These are phyloP conservation scores for Sechiopsis laciniata DNA, from an alignment of 306 rosid species.

Conservation along the genomic window DNA sequence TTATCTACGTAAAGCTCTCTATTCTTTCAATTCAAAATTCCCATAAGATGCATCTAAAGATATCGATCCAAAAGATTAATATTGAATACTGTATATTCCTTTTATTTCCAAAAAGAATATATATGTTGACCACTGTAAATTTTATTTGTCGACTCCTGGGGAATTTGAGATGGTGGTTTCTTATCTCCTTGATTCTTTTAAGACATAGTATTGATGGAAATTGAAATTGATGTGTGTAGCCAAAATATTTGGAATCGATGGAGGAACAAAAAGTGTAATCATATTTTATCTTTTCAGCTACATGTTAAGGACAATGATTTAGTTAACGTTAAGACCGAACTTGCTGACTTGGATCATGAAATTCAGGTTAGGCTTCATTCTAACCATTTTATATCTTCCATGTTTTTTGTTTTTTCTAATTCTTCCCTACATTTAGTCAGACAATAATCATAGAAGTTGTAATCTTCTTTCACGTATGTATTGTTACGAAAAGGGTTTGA, in stretches of 20 bases:
- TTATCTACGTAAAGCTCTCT: background rate
- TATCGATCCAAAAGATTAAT: background rate
- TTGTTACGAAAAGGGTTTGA: constrained; percentile 48
- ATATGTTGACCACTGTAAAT: background rate
- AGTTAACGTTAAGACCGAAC: constrained; percentile 68
- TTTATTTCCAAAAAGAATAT: too few species aligned
- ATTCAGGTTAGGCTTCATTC: constrained; percentile 54
- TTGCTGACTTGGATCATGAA: constrained; percentile 70
- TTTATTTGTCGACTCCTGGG: background rate
- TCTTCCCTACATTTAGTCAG: background rate
- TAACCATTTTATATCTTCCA: constrained; percentile 3
- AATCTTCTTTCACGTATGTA: constrained; percentile 1
- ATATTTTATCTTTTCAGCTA: constrained; percentile 45
- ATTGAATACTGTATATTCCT: too few species aligned
- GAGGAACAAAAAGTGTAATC: constrained; percentile 1
- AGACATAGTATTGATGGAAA: background rate
- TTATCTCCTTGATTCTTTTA: background rate
- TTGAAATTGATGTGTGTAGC: background rate
- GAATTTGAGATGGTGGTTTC: background rate
- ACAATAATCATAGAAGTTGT: constrained; percentile 7
- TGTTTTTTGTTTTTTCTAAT: background rate
- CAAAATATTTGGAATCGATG: background rate
- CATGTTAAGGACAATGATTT: constrained; percentile 63
- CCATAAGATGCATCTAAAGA: background rate
- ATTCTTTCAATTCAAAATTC: background rate